phyloP scores from a whole-genome alignment of 139 green algal species.

The Coelastrella sp. region DNA sequence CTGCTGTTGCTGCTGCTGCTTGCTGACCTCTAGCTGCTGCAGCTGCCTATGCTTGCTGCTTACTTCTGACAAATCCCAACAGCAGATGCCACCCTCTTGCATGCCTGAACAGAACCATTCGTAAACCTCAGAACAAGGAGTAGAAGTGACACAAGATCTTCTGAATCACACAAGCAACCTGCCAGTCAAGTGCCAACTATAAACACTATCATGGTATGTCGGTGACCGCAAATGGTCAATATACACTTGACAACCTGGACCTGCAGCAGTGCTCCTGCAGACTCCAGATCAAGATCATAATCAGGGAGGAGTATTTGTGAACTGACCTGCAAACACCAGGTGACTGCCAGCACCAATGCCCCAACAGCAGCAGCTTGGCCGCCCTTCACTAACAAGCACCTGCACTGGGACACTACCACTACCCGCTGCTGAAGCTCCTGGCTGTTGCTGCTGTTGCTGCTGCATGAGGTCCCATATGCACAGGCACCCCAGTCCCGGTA shows the following conservation, averaged over 20 bases:
- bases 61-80: conserved; percentile 69
- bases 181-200: not conserved
- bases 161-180: not conserved
- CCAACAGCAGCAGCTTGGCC: conserved; percentile 56
- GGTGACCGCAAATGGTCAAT: no score
- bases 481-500: conserved; percentile 54
- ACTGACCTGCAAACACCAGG: conserved; percentile 64
- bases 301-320: not conserved
- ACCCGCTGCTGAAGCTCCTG: not conserved
- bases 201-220: no score
- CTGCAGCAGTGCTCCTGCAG: not conserved
- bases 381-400: conserved; percentile 59
- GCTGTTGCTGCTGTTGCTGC: not conserved
- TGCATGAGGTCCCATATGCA: conserved; percentile 64
- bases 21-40: not conserved
- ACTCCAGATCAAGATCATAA: not conserved
- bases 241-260: not conserved
- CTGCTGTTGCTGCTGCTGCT: conserved; percentile 1
- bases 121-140: not conserved
- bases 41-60: conserved; percentile 11
- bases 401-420: conserved; percentile 6
- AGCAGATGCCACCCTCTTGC: conserved; percentile 66
- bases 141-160: not conserved
- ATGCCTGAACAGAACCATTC: conserved; percentile 50
- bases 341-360: conserved; percentile 44